These are phyloP conservation scores for Colletotrichum noveboracense DNA, from an alignment of 2,329 filamentous ascomycete genomes.

Conservation along the genomic window DNA sequence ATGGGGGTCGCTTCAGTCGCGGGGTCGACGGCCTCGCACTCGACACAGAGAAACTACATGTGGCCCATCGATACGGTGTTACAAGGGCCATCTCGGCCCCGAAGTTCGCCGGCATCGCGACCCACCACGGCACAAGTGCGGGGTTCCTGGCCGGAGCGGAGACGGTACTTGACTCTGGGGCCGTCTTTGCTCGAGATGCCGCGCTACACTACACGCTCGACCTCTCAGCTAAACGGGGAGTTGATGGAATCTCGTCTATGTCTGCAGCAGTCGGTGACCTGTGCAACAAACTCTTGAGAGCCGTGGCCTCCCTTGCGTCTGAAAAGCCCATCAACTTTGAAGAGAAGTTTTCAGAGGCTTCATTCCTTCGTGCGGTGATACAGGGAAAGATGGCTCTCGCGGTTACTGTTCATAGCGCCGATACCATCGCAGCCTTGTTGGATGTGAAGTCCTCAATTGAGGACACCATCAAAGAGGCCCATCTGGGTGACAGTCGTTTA, in stretches of 20 bases:
- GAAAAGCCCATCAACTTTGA: conserved; percentile 39
- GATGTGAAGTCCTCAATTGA: conserved; percentile 64
- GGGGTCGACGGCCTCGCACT: conserved; percentile 62
- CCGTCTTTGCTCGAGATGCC: conserved; percentile 58
- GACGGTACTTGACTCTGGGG: conserved; percentile 49
- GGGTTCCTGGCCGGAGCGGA: conserved; percentile 59
- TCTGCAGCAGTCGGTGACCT: conserved; percentile 59
- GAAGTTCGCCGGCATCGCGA: conserved; percentile 41
- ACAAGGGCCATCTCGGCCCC: conserved; percentile 65
- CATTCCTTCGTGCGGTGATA: conserved; percentile 60
- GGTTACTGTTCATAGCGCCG: conserved; percentile 66
- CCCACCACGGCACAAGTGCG: conserved; percentile 62
- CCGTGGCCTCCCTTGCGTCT: conserved; percentile 40
- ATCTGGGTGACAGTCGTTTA: conserved; percentile 32
- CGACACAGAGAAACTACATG: conserved; percentile 61
- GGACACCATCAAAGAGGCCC: conserved; percentile 29
- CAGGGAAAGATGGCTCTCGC: conserved; percentile 58
- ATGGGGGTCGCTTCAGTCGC: conserved; percentile 55
- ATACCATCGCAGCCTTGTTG: conserved; percentile 64
- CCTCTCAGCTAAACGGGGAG: conserved; percentile 46
- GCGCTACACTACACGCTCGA: conserved; percentile 66
- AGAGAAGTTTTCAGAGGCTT: conserved; percentile 50
- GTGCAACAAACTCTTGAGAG: conserved; percentile 58
- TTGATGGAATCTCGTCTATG: conserved; percentile 47
- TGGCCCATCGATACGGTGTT: conserved; percentile 60